These are phyloP conservation scores for Biscutella laevigata DNA, from an alignment of 441 rosid genomes.

Conservation along the genomic window DNA sequence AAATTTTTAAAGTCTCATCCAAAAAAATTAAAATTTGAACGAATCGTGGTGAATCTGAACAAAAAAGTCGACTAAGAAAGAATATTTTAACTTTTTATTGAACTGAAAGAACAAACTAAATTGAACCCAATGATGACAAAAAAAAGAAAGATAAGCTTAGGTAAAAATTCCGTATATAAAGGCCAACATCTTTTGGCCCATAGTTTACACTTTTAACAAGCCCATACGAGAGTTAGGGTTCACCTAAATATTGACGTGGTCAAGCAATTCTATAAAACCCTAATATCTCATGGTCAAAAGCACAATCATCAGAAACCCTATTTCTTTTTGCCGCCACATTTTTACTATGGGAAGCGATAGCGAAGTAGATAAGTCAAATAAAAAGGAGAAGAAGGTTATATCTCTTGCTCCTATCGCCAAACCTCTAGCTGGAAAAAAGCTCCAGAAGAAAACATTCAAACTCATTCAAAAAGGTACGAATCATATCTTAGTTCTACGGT, in stretches of 20 bases:
- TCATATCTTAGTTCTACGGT: neutral
- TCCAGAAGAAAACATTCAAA: constrained; percentile 75
- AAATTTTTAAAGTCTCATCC: too few species aligned
- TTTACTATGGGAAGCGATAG: constrained; percentile 65
- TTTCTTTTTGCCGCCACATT: constrained; percentile 7
- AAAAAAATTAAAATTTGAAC: too few species aligned
- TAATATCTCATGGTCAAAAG: neutral
- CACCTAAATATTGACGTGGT: neutral
- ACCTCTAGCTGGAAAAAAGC: constrained; percentile 91
- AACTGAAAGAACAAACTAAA: too few species aligned
- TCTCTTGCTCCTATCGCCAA: constrained; percentile 81
- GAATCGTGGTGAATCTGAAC: too few species aligned
- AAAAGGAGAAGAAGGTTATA: constrained; percentile 46
- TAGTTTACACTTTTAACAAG: too few species aligned
- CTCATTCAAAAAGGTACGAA: constrained; percentile 68
- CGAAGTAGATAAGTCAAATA: constrained; percentile 62
- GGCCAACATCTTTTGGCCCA: too few species aligned
- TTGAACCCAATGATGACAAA: too few species aligned
- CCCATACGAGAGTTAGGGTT: too few species aligned
- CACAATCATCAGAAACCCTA: constrained; percentile 18
- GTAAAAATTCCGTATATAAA: too few species aligned
- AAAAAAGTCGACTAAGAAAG: too few species aligned
- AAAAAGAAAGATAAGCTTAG: too few species aligned
- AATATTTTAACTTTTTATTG: too few species aligned
- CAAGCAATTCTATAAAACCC: constrained; percentile 17